phyloP scores from a whole-genome alignment of 331 rosid species.

The Malus hybrid region DNA sequence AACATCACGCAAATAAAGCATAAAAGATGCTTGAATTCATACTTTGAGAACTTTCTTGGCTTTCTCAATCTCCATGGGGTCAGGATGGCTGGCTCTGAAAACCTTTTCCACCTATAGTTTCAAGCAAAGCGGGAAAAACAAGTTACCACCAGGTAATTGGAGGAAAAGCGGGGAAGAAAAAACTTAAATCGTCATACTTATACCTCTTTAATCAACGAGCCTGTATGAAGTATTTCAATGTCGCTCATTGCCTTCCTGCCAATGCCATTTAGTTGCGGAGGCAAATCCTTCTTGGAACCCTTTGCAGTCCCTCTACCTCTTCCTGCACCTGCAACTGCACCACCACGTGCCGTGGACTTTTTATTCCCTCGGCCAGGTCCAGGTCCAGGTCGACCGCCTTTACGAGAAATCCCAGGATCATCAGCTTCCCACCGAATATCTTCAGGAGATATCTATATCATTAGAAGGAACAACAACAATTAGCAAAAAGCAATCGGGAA shows the following conservation, averaged over 20 bases:
- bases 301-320: constrained; percentile 73
- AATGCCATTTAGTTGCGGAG: constrained; percentile 51
- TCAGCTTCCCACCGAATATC: constrained; percentile 80
- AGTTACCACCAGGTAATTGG: neutral
- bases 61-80: constrained; percentile 53
- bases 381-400: constrained; percentile 48
- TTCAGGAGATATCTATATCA: constrained; percentile 56
- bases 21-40: constrained; percentile 20
- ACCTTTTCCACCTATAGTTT: constrained; percentile 58
- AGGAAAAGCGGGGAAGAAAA: neutral
- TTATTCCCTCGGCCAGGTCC: constrained; percentile 62
- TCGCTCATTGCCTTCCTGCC: constrained; percentile 53
- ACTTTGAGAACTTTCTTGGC: constrained; percentile 65
- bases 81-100: constrained; percentile 47
- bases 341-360: constrained; percentile 53
- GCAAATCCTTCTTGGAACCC: constrained; percentile 51
- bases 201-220: constrained; percentile 80
- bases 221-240: constrained; percentile 73
- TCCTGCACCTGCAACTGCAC: constrained; percentile 55
- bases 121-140: constrained; percentile 1
- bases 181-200: neutral
- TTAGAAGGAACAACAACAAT: constrained; percentile 1
- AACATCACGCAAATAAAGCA: neutral
- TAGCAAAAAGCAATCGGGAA: neutral
- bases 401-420: constrained; percentile 44